Evolutionary conservation across 371 early-diverging fungal species (phyloP), one percentile per base, ranked within the genome.

Genomic region (Mortierella sp.): DNA sequence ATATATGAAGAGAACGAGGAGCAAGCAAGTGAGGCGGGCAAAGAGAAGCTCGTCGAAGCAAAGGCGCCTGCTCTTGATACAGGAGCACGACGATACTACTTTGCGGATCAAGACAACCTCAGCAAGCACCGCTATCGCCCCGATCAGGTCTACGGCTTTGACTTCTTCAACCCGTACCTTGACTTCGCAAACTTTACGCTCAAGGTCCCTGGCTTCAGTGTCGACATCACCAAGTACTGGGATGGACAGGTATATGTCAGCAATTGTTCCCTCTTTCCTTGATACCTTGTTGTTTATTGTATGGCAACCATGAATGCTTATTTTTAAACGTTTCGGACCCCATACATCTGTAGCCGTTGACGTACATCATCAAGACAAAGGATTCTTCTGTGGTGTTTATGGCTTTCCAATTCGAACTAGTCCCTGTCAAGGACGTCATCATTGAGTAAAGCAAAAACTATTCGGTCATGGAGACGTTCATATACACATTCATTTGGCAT

Each of bases 91-190:
- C 49, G 70, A 54, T 56, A 61, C 2, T 58, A 61, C 37, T 76
- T 70, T 46, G 46, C 66, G 2, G 50, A 52, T 14, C 60, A 61
- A 26, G 39, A 28, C n/a, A 81, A 81, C 24, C 76, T 89, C 6
- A 44, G 64, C 37, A 59, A 68, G 11, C 80, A 85, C 42, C 30
- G 43, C 2, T 71, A 90, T 43, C 51, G 63, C 12, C 78, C 85
- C 0, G 78, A 86, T 53, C 80, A 87, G 31, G 78, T 89, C 27
- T 92, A 87, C 76, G 76, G 81, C 21, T 85, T 89, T 76, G 90
- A 90, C 47, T 92, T 90, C 51, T 89, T 84, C 79, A 90, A 92
- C 68, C 83, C 87, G 0, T 90, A 87, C 63, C 60, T 89, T 19
- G 86, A 90, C 64, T 84, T 89, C 63, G 78, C 81, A 63, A 86